Evolutionary conservation across 192 early-diverging fungal genomes (phyloP), one percentile per base, ranked within the genome.

Genomic region (Coemansia sp.): DNA sequence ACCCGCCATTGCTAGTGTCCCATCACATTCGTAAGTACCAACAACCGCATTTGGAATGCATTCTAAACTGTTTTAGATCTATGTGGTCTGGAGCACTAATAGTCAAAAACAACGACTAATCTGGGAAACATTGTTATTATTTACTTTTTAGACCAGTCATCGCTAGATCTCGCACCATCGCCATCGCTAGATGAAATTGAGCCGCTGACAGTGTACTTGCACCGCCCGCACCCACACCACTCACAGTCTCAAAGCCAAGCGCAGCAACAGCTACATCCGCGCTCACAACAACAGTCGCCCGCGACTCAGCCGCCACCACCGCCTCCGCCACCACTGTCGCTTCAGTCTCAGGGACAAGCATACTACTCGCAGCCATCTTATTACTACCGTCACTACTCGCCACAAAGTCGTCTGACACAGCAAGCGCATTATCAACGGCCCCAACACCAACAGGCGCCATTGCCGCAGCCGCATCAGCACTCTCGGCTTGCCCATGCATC

Each of bases 191-290:
- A 71, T 14, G 69, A 71, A 36, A 19, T 50, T 14, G 61, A 77
- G 46, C 68, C 74, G 9, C 54, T 71, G 3, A 77, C 74, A 8
- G 69, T 65, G 15, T 68, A 77, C 18, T 54, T 77, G 8, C 58
- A 71, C 34, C 63, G 68, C 7, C 74, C 62, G 34, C 54, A 50
- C 19, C 58, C 70, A 14, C 60, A 58, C 4, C 65, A 53, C 14
- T 41, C 26, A 8, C 60, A 61, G 24, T 36, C 56, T 32, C 60
- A 50, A 26, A 19, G n/a, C 32, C 58, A 60, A 34, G 22, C 33
- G 11, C 50, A 27, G 37, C 65, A 54, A 19, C 56, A 56, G 33
- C 70, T 48, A 32, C 61, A 63, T 15, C 53, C 40, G 8, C 50
- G 38, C 35, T 38, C 29, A n/a, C 61, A 63, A 33, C 34, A 29